Base-by-base conservation (phyloP, 345 rosid species). In the Salix koriyanagi region DNA sequence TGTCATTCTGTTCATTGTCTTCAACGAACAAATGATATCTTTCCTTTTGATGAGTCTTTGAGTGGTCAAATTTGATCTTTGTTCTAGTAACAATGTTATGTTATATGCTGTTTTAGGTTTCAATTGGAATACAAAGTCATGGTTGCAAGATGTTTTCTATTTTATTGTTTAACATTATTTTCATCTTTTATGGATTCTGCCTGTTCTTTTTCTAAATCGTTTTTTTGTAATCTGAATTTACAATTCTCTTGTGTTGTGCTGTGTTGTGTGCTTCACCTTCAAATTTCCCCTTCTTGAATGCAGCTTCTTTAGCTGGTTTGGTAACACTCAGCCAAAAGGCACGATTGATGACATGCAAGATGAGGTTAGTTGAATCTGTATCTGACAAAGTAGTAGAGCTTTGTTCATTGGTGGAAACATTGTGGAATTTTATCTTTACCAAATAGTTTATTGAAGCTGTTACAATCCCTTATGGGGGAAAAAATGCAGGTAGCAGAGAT, bases 291-390 rank as follows among this genome's bases (percentile, higher is more conserved):
- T 36, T 36, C 70, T 58, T 79, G 66, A 68, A 16, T 83, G 77
- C 90, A 95, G 99, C 84, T 95, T 94, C 89, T 92, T 94, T 83
- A 83, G 79, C 76, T 95, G 99, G 99, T 95, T 91, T 83, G 84
- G 72, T 67, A 91, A 88, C 80, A 75, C 83, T 76, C 85, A 86
- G 39, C 88, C 81, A 67, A 89, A 93, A 77, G 94, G 88, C 58
- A 81, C 67, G 42, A 82, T 84, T 18, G 94, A 88, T 36, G 96
- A 90, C 44, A 74, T 91, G 73, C 89, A 88, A 65, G 97, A 93
- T 79, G 99, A 95, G 89, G 98, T 91, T 77, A 74, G 75, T 78
- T 67, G n/a, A 74, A 21, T 74, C 25, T 52, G 8, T 73, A n/a
- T 46, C 7, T 72, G 23, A 72, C 46, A 5, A 11, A 13, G 60